Evolutionary conservation across 2,329 filamentous ascomycete genomes (phyloP), one percentile per base, ranked within the genome.

Genomic region (Pseudofabraea citricarpa): DNA sequence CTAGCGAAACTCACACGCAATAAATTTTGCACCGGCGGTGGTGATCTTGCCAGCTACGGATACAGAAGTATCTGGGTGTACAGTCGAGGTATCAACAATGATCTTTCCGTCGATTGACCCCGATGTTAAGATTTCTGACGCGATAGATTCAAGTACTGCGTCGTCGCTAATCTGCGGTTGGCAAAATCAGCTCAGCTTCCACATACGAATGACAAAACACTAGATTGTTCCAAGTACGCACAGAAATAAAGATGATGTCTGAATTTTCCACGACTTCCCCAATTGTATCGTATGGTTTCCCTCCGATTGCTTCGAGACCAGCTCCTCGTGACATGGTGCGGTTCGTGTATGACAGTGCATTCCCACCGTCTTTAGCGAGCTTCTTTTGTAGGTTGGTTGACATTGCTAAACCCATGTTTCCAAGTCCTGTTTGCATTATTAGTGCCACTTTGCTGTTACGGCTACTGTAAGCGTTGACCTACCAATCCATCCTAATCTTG

Each of bases 321-420:
- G 60, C 56, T 9, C 66, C 65, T n/a, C 64, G 65, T 32, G 64
- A 59, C 45, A 68, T 56, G 3, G 66, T 70, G 29, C 66, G 60
- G 50, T 69, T 69, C n/a, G 64, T 62, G 47, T 64, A 69, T 18
- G 63, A 46, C 32, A 69, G 53, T 27, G 49, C 22, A 1, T 41
- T 48, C 15, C 40, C 40, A 15, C 20, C 37, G 1, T 23, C 45
- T n/a, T 27, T 21, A 21, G 44, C 46, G 12, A 57, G 49, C 20
- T 57, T 36, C 16, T 56, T 55, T 32, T 56, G 52, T 5, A 57
- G 50, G 24, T 51, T 53, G 18, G 38, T 51, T 21, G 51, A 46
- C 49, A 50, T 53, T 8, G 49, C 54, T 20, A 56, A 44, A 36
- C 56, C 54, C 56, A 59, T 59, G 4, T 51, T 52, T 10, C 55